These are phyloP conservation scores for Isoetes taiwanensis DNA, from an alignment of 75 land plant genomes.

Conservation along the genomic window DNA sequence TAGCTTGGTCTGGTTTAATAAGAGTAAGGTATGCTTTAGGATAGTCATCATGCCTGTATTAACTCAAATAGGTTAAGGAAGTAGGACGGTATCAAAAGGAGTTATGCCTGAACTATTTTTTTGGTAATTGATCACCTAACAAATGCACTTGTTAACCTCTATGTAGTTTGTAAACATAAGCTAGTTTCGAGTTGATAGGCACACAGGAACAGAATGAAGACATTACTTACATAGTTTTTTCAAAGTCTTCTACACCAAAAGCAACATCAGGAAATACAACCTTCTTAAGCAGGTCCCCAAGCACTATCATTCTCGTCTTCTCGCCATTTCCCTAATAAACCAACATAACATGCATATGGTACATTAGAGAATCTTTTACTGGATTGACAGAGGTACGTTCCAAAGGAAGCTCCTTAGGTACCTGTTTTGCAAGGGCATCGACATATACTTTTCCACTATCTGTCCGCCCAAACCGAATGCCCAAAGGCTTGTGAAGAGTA, in stretches of 20 bases:
- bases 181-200: no score
- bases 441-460: slow-evolving; percentile 66
- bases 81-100: no score
- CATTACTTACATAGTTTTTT: slow-evolving; percentile 43
- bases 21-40: no score
- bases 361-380: not conserved
- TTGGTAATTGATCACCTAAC: no score
- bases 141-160: no score
- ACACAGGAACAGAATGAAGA: not conserved
- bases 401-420: slow-evolving; percentile 9
- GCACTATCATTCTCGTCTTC: slow-evolving; percentile 78
- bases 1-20: no score
- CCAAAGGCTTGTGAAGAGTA: slow-evolving; percentile 71
- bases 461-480: slow-evolving; percentile 75
- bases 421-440: slow-evolving; percentile 63
- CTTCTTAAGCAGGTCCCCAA: slow-evolving; percentile 84
- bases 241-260: slow-evolving; percentile 59
- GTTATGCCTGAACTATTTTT: no score
- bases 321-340: slow-evolving; percentile 79
- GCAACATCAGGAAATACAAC: slow-evolving; percentile 36
- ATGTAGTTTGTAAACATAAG: no score
- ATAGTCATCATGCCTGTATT: no score
- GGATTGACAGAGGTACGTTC: not conserved
- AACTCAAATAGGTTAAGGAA: no score
- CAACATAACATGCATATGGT: not conserved